phyloP scores from a whole-genome alignment of 192 early-diverging fungal genomes.

The Phycomyces nitens region DNA sequence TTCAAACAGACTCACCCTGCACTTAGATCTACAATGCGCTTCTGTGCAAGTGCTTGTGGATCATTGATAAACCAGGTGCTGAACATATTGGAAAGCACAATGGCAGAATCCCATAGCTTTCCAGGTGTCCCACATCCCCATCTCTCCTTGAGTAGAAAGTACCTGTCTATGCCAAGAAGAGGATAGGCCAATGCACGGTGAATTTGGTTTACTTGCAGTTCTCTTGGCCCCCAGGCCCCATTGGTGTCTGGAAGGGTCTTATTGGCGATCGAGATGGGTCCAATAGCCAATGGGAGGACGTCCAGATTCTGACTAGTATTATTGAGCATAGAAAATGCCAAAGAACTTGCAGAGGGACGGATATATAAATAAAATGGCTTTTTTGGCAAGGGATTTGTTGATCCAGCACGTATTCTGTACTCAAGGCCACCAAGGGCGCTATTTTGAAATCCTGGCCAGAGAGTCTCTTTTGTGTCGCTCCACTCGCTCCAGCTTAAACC shows the following conservation, averaged over 20 bases:
- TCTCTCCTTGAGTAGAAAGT: slow-evolving; percentile 28
- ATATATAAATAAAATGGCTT: neutral
- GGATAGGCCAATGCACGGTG: slow-evolving; percentile 3
- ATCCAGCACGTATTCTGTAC: neutral
- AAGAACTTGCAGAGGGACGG: neutral
- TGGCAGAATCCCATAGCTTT: slow-evolving; percentile 47
- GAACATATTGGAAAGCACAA: slow-evolving; percentile 34
- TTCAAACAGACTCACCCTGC: slow-evolving; percentile 38
- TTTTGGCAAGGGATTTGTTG: neutral
- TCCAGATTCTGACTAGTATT: neutral
- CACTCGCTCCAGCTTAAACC: slow-evolving; percentile 2
- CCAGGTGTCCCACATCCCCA: slow-evolving; percentile 39
- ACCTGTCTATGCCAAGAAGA: neutral
- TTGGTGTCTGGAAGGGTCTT: no score
- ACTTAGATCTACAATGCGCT: slow-evolving; percentile 41
- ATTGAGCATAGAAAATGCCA: neutral
- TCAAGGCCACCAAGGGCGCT: slow-evolving; percentile 2
- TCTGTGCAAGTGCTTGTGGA: slow-evolving; percentile 23
- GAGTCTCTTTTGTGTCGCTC: neutral
- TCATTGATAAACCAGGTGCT: neutral
- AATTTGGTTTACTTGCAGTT: neutral
- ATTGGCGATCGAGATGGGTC: neutral
- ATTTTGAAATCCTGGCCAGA: slow-evolving; percentile 4
- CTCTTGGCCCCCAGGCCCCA: neutral
- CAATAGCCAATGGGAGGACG: slow-evolving; percentile 6